A percentile compares a stretch with the other conserved stretches of the same genome.
Conservation (phyloP, 768 basidiomycete genomes). For the Lyophyllum shimeji region DNA sequence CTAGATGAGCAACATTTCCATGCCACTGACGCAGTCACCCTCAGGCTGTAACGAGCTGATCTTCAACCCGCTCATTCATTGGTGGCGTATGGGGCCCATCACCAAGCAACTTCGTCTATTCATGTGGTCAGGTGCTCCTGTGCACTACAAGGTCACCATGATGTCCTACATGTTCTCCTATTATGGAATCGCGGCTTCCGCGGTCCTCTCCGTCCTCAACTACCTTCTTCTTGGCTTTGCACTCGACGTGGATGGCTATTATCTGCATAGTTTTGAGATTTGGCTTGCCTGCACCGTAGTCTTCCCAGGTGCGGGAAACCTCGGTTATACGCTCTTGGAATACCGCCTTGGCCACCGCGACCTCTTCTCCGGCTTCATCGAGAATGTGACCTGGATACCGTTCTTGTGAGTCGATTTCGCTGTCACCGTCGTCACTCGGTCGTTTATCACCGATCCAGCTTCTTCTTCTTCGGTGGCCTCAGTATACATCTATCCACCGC, state of each 20-base stretch:
- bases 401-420: constrained; percentile 62
- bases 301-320: constrained; percentile 67
- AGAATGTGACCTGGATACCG: constrained; percentile 65
- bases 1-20: neutral
- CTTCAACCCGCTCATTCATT: constrained; percentile 79
- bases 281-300: constrained; percentile 74
- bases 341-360: constrained; percentile 63
- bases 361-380: constrained; percentile 47
- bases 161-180: constrained; percentile 68
- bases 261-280: constrained; percentile 71
- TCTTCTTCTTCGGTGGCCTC: constrained; percentile 79
- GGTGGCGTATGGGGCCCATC: constrained; percentile 81
- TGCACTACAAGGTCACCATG: constrained; percentile 85
- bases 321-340: constrained; percentile 67
- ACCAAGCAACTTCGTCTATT: constrained; percentile 77
- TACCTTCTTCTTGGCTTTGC: constrained; percentile 68
- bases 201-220: constrained; percentile 63
- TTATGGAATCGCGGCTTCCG: constrained; percentile 65
- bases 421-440: constrained; percentile 9
- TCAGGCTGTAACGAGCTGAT: constrained; percentile 76
- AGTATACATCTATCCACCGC: constrained; percentile 68
- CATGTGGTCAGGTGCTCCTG: constrained; percentile 72
- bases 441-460: constrained; percentile 37
- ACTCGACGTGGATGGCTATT: constrained; percentile 66
- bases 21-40: neutral